phyloP scores from a whole-genome alignment of 164 flowering plant genomes.

The Tinospora cordifolia region DNA sequence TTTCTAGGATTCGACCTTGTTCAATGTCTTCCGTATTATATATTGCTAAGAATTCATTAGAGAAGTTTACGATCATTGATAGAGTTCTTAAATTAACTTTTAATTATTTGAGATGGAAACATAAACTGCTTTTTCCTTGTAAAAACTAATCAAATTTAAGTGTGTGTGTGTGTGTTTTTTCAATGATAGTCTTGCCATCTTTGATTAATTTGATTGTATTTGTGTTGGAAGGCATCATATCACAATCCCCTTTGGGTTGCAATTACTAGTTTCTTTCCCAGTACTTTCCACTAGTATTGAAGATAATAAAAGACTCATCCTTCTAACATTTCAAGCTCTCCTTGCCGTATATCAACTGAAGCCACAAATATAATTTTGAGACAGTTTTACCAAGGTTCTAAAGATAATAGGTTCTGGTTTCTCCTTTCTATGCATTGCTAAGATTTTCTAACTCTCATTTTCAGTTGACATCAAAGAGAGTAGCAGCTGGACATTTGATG shows the following conservation, averaged over 20 bases:
- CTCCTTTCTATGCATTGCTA: neutral
- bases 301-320: neutral
- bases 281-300: neutral
- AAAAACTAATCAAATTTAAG: too few species aligned
- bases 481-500: constrained; percentile 50
- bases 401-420: constrained; percentile 63
- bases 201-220: neutral
- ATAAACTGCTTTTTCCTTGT: too few species aligned
- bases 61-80: too few species aligned
- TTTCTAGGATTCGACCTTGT: too few species aligned
- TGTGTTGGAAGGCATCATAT: too few species aligned
- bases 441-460: constrained; percentile 12
- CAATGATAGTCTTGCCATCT: too few species aligned
- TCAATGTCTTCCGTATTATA: too few species aligned
- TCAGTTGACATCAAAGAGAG: constrained; percentile 80
- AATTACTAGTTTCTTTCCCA: neutral
- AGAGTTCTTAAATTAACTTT: too few species aligned
- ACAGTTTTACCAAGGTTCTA: constrained; percentile 62
- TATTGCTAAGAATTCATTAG: too few species aligned
- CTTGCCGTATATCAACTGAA: constrained; percentile 66
- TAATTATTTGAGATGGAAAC: too few species aligned
- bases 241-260: neutral
- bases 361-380: constrained; percentile 69
- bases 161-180: too few species aligned
- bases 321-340: neutral